Evolutionary conservation across 495 filamentous ascomycete species (phyloP).

Genomic region (Aspergillus haitiensis): DNA sequence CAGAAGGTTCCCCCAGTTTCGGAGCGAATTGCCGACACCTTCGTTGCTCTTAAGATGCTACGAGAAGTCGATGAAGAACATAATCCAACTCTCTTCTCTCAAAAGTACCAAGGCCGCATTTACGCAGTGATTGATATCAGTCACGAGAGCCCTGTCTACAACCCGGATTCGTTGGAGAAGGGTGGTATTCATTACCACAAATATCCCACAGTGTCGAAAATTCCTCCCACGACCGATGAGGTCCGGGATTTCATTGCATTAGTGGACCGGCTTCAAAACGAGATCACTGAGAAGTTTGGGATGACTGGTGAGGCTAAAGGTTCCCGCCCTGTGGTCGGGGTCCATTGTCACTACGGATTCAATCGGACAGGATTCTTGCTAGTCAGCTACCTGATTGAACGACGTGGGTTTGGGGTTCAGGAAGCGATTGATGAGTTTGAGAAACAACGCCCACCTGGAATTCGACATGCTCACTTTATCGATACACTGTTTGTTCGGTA

Average conservation of each 20-base stretch:
- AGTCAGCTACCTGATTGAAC: conserved; percentile 87
- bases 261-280: conserved; percentile 64
- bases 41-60: conserved; percentile 85
- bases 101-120: conserved; percentile 64
- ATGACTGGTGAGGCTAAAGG: conserved; percentile 47
- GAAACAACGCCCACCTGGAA: conserved; percentile 71
- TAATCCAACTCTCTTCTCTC: conserved; percentile 70
- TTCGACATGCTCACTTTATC: conserved; percentile 85
- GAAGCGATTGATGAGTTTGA: conserved; percentile 83
- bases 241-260: conserved; percentile 73
- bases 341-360: conserved; percentile 95
- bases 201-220: conserved; percentile 88
- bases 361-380: conserved; percentile 91
- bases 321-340: conserved; percentile 62
- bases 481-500: conserved; percentile 85
- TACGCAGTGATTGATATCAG: conserved; percentile 84
- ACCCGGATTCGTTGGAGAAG: conserved; percentile 69
- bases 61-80: conserved; percentile 84
- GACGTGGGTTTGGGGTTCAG: conserved; percentile 66
- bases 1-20: conserved; percentile 74
- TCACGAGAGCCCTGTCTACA: conserved; percentile 82
- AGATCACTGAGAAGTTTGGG: conserved; percentile 42
- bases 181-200: conserved; percentile 80
- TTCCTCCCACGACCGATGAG: conserved; percentile 77
- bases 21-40: conserved; percentile 68